Evolutionary conservation across 805 yeast species (phyloP).

Genomic region (Jamesozyma rosinii): DNA sequence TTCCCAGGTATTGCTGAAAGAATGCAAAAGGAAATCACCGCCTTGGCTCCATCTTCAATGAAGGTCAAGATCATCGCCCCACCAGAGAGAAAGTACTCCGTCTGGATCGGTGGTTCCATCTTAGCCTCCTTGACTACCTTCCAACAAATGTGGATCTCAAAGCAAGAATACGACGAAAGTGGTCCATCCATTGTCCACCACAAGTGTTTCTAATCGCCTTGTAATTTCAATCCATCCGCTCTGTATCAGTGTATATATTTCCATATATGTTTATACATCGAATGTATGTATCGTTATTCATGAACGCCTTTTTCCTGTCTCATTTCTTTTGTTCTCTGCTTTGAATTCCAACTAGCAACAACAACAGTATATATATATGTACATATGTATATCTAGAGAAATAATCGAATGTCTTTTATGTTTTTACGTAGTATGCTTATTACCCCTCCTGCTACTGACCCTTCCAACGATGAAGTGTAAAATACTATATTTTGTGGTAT

Average conservation of each 20-base stretch:
- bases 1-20: slow-evolving; percentile 99
- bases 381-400: too few species aligned
- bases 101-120: slow-evolving; percentile 99
- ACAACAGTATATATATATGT: too few species aligned
- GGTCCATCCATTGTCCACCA: slow-evolving; percentile 93
- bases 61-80: slow-evolving; percentile 99
- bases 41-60: slow-evolving; percentile 99
- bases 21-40: slow-evolving; percentile 99
- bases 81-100: slow-evolving; percentile 98
- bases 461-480: not conserved
- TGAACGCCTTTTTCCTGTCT: not conserved
- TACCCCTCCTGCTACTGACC: too few species aligned
- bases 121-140: slow-evolving; percentile 97
- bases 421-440: too few species aligned
- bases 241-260: not conserved
- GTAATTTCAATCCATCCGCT: not conserved
- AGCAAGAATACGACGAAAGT: slow-evolving; percentile 99
- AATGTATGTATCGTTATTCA: not conserved
- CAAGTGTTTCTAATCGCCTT: slow-evolving; percentile 37
- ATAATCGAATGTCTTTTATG: too few species aligned
- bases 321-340: too few species aligned
- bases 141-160: slow-evolving; percentile 99
- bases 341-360: too few species aligned
- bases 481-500: not conserved
- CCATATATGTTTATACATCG: not conserved